A percentile compares a stretch with the other conserved stretches of the same genome.
Conservation (phyloP, 768 basidiomycete genomes). For the Suillus cothurnatus region DNA sequence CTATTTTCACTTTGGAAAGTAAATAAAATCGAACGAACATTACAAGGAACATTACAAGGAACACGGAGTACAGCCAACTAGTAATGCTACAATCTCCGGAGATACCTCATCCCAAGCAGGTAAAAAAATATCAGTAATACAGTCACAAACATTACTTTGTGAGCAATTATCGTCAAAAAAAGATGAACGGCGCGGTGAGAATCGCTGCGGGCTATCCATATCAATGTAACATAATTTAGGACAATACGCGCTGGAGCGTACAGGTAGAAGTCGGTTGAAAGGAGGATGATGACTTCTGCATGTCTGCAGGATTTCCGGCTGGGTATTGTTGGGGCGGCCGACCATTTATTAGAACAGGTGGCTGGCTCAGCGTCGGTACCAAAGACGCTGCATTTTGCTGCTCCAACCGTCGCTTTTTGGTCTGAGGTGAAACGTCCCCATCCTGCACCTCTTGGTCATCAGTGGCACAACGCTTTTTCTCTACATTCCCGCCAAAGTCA, state of each 20-base stretch:
- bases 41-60: not conserved
- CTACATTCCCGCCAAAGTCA: slow-evolving; percentile 15
- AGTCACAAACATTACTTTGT: slow-evolving; percentile 2
- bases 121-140: not conserved
- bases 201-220: not conserved
- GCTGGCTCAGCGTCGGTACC: slow-evolving; percentile 8
- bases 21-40: not conserved
- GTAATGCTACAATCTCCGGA: not conserved
- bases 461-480: slow-evolving; percentile 27
- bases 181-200: not conserved
- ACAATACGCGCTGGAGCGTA: not conserved
- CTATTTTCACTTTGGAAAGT: not conserved
- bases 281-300: not conserved
- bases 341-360: slow-evolving; percentile 29
- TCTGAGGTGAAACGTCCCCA: slow-evolving; percentile 19
- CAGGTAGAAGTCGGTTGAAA: not conserved
- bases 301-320: slow-evolving; percentile 20
- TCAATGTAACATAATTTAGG: not conserved
- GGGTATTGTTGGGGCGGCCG: slow-evolving; percentile 35
- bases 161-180: not conserved
- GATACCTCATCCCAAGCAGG: not conserved
- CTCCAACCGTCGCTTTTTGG: slow-evolving; percentile 31
- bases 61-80: not conserved
- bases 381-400: not conserved
- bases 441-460: slow-evolving; percentile 15